phyloP scores from a whole-genome alignment of 805 yeast genomes.

The Candida tammaniensis region DNA sequence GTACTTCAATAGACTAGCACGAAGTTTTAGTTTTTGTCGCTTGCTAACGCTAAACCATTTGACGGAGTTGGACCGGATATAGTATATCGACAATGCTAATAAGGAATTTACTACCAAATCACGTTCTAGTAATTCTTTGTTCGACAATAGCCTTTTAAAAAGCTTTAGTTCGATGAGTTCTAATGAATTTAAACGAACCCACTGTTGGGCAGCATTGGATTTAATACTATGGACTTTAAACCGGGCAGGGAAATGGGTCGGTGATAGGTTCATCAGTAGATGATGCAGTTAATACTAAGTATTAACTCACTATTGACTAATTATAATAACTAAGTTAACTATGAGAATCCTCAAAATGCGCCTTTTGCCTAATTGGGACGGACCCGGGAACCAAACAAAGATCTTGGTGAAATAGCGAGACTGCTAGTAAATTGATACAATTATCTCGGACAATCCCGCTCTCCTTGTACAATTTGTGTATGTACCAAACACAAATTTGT shows the following conservation, averaged over 20 bases:
- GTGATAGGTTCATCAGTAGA: too few species aligned
- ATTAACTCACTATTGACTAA: too few species aligned
- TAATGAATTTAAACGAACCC: constrained; percentile 2
- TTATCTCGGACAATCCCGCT: too few species aligned
- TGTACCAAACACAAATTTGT: too few species aligned
- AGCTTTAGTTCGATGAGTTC: constrained; percentile 8
- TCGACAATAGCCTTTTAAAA: constrained; percentile 5
- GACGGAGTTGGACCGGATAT: constrained; percentile 11
- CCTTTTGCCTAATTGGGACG: too few species aligned
- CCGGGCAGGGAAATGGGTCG: not conserved
- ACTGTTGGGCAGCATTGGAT: not conserved
- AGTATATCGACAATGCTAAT: constrained; percentile 11
- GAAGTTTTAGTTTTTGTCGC: constrained; percentile 2
- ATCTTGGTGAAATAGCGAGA: too few species aligned
- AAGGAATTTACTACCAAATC: constrained; percentile 8
- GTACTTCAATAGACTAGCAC: constrained; percentile 1
- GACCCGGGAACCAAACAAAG: too few species aligned
- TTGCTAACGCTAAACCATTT: constrained; percentile 8
- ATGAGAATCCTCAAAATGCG: too few species aligned
- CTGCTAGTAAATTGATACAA: too few species aligned
- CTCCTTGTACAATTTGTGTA: too few species aligned
- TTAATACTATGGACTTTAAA: not conserved
- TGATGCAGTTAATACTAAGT: too few species aligned
- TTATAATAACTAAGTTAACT: too few species aligned
- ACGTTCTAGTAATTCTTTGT: constrained; percentile 7